Evolutionary conservation across 495 filamentous ascomycete species (phyloP).

Genomic region (Aspergillus sclerotiicarbonarius): DNA sequence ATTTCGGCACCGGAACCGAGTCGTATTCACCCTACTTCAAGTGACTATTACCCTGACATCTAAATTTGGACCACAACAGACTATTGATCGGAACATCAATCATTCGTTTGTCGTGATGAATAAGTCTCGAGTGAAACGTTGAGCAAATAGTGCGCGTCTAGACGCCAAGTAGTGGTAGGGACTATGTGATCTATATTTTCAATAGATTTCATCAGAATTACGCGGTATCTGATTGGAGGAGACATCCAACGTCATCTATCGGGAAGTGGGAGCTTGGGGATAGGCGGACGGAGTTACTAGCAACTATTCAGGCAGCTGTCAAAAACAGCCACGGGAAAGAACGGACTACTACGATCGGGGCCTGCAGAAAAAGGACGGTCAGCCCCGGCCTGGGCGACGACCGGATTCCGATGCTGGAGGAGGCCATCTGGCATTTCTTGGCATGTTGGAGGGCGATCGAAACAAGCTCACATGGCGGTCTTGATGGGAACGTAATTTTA

Average conservation of each 20-base stretch:
- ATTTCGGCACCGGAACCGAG: neutral
- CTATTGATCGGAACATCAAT: neutral
- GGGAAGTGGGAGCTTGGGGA: neutral
- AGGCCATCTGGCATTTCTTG: constrained; percentile 49
- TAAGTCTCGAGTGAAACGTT: neutral
- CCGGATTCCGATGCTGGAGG: constrained; percentile 17
- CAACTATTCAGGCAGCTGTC: neutral
- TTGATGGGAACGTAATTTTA: neutral
- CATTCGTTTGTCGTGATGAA: neutral
- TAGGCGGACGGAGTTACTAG: neutral
- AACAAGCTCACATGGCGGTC: constrained; percentile 14
- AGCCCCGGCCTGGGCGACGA: constrained; percentile 18
- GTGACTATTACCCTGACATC: neutral
- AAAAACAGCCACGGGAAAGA: neutral
- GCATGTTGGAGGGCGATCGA: constrained; percentile 21
- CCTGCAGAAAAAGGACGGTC: neutral
- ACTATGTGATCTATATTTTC: neutral
- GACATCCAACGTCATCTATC: neutral
- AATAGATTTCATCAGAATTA: constrained; percentile 3
- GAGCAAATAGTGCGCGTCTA: neutral
- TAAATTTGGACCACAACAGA: neutral
- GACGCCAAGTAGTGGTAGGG: neutral
- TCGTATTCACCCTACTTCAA: no score
- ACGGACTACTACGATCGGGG: no score
- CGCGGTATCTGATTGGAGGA: constrained; percentile 12